Evolutionary conservation across 2,329 filamentous ascomycete genomes (phyloP).

Genomic region (Decorospora gaudefroyi): DNA sequence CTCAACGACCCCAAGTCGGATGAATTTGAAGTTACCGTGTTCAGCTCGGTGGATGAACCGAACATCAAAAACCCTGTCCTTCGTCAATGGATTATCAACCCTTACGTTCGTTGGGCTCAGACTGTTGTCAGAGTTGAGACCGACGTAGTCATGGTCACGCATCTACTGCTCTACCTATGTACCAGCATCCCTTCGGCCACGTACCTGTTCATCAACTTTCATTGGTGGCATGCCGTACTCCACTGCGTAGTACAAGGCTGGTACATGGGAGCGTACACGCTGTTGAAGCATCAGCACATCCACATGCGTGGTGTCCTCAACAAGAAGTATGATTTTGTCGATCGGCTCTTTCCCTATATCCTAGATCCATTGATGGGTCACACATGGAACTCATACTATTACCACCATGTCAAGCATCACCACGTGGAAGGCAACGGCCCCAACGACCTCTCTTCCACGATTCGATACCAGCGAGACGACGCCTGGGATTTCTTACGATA

Average conservation of each 20-base stretch:
- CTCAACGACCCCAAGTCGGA: slow-evolving; percentile 56
- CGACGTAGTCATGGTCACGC: slow-evolving; percentile 78
- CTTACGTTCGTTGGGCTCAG: slow-evolving; percentile 63
- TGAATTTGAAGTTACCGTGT: slow-evolving; percentile 61
- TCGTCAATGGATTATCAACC: slow-evolving; percentile 57
- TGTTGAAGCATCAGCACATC: slow-evolving; percentile 86
- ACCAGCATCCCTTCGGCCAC: slow-evolving; percentile 72
- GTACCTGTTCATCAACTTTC: slow-evolving; percentile 68
- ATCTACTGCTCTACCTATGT: slow-evolving; percentile 71
- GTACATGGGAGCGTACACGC: slow-evolving; percentile 74
- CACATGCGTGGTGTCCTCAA: slow-evolving; percentile 72
- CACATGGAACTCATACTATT: slow-evolving; percentile 84
- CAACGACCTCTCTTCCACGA: slow-evolving; percentile 73
- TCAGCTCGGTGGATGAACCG: slow-evolving; percentile 57
- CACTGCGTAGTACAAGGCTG: slow-evolving; percentile 69
- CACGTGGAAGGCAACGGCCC: slow-evolving; percentile 82
- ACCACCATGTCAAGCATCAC: slow-evolving; percentile 85
- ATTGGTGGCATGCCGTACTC: slow-evolving; percentile 67
- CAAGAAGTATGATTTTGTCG: slow-evolving; percentile 61
- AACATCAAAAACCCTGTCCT: slow-evolving; percentile 49
- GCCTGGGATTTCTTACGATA: slow-evolving; percentile 70
- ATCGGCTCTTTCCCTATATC: slow-evolving; percentile 71
- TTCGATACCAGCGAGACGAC: slow-evolving; percentile 75
- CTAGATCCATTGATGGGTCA: slow-evolving; percentile 78
- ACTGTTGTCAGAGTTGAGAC: slow-evolving; percentile 66